Conservation (phyloP, 148 eudicot genomes). For the Rhododendron kiyosumense region DNA sequence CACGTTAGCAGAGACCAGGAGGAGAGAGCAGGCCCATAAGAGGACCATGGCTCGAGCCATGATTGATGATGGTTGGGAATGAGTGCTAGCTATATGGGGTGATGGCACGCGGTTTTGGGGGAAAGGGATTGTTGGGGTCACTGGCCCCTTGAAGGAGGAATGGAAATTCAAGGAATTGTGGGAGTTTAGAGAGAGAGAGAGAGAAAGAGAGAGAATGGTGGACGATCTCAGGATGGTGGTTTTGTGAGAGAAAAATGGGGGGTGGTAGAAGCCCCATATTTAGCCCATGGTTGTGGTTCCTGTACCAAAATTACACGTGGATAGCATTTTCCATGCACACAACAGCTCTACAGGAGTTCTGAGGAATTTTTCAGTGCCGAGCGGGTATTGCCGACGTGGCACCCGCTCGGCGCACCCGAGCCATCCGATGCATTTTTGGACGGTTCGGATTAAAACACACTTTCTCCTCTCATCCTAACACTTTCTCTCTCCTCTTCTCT, state of each 20-base stretch:
- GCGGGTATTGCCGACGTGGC: too few species aligned
- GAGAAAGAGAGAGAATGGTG: neutral
- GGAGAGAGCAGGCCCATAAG: neutral
- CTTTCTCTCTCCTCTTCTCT: too few species aligned
- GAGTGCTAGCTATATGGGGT: neutral
- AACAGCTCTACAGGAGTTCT: neutral
- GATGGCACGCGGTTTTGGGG: neutral
- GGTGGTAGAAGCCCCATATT: neutral
- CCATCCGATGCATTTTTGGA: too few species aligned
- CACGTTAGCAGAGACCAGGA: slow-evolving; percentile 2
- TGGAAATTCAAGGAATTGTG: neutral
- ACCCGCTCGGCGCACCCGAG: too few species aligned
- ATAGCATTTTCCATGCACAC: neutral
- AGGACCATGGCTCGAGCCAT: slow-evolving; percentile 12
- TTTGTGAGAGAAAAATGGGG: neutral
- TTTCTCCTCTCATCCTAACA: too few species aligned
- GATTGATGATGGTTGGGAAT: neutral
- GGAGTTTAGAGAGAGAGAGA: neutral
- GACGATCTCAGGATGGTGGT: neutral
- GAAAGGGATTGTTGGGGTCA: neutral
- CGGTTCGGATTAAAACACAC: too few species aligned
- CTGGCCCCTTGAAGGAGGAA: neutral
- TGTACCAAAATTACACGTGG: neutral
- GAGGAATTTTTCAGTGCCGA: too few species aligned
- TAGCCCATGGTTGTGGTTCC: neutral